Evolutionary conservation across 805 yeast genomes (phyloP).

Genomic region (Suhomyces sp.): DNA sequence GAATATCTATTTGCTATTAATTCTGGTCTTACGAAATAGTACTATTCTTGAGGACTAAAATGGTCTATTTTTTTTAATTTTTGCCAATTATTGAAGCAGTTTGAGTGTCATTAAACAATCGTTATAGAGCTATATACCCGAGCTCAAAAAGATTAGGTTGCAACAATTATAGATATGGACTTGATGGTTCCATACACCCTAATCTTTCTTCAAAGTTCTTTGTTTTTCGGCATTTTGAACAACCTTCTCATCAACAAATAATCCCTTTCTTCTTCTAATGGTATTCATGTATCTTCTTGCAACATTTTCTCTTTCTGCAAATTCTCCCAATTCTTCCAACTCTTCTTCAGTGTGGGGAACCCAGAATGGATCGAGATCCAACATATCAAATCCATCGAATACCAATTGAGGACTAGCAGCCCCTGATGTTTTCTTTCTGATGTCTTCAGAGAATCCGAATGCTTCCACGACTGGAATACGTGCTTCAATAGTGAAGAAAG

Average conservation of each 20-base stretch:
- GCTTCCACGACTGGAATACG: slow-evolving; percentile 92
- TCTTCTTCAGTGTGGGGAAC: slow-evolving; percentile 98
- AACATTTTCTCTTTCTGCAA: slow-evolving; percentile 87
- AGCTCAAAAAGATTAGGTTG: no score
- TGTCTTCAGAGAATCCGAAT: slow-evolving; percentile 94
- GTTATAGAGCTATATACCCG: no score
- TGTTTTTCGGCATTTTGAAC: slow-evolving; percentile 93
- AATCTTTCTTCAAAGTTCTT: slow-evolving; percentile 77
- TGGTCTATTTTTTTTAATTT: no score
- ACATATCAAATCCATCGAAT: slow-evolving; percentile 81
- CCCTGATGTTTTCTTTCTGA: slow-evolving; percentile 89
- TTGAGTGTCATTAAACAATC: no score
- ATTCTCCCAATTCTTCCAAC: slow-evolving; percentile 87
- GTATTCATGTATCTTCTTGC: slow-evolving; percentile 84
- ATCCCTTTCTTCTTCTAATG: slow-evolving; percentile 83
- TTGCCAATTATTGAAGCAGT: no score
- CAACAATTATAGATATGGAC: no score
- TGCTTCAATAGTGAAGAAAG: slow-evolving; percentile 86
- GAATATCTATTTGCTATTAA: no score
- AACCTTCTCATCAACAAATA: slow-evolving; percentile 85
- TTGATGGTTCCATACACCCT: no score
- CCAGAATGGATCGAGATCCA: slow-evolving; percentile 97
- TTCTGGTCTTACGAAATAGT: no score
- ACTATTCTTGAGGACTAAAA: no score
- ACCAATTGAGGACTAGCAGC: slow-evolving; percentile 96